Conservation (phyloP, 495 filamentous ascomycete genomes). For the Aspergillus olivimuriae region DNA sequence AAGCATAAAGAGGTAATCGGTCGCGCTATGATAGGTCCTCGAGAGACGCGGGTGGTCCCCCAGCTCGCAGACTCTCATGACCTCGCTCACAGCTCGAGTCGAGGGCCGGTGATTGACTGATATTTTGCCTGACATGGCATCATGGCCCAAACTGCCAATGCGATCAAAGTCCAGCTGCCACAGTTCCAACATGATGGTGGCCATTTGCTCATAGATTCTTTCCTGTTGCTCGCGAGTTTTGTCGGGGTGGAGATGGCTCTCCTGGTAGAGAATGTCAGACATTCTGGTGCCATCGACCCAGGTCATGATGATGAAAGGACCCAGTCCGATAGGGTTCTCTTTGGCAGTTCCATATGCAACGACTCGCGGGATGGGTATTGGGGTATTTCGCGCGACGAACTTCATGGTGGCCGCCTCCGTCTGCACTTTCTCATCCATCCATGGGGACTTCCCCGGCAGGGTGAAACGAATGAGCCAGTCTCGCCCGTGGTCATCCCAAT, state of each 20-base stretch:
- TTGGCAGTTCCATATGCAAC: constrained; percentile 24
- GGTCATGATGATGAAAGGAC: constrained; percentile 39
- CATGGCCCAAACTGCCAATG: constrained; percentile 6
- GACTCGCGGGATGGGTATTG: constrained; percentile 26
- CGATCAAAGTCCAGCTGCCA: constrained; percentile 10
- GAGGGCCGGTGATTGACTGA: constrained; percentile 8
- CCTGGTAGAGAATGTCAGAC: constrained; percentile 7
- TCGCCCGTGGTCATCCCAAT: constrained; percentile 4
- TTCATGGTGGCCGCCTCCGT: constrained; percentile 27
- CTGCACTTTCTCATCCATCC: constrained; percentile 18
- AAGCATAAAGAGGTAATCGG: constrained; percentile 33
- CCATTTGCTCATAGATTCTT: constrained; percentile 24
- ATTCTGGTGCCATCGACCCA: constrained; percentile 16
- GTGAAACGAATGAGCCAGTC: constrained; percentile 13
- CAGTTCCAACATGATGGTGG: constrained; percentile 26
- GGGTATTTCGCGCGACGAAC: constrained; percentile 21
- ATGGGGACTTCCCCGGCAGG: constrained; percentile 11
- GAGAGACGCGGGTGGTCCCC: neutral
- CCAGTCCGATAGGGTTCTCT: constrained; percentile 20
- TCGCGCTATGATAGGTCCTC: constrained; percentile 15
- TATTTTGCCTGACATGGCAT: neutral
- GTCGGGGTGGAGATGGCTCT: constrained; percentile 19
- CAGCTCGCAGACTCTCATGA: constrained; percentile 14
- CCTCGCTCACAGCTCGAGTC: constrained; percentile 18
- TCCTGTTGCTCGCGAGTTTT: constrained; percentile 18